These are phyloP conservation scores for Luvunga scandens DNA, from an alignment of 345 rosid genomes.

Conservation along the genomic window DNA sequence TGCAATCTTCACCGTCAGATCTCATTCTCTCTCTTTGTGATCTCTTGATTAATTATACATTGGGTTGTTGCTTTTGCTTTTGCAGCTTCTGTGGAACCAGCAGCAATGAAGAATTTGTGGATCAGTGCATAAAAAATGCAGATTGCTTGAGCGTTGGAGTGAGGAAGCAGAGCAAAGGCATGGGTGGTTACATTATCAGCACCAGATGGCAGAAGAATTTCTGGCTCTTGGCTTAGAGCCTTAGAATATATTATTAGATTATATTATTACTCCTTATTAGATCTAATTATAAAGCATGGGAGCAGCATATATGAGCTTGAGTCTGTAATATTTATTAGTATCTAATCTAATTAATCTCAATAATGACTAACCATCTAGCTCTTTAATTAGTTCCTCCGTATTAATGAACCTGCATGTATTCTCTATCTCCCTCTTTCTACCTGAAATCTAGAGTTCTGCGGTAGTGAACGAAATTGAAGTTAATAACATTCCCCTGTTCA, in stretches of 20 bases:
- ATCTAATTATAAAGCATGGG: not conserved
- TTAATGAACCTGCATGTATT: not conserved
- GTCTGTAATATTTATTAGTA: not conserved
- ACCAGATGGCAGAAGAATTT: constrained; percentile 92
- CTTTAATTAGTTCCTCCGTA: not conserved
- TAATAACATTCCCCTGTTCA: not conserved
- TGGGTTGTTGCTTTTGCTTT: not conserved
- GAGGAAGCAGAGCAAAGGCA: constrained; percentile 80
- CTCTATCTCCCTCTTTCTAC: not conserved
- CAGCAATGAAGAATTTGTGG: constrained; percentile 71
- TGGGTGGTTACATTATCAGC: constrained; percentile 83
- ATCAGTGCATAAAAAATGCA: constrained; percentile 67
- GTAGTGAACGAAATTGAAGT: not conserved
- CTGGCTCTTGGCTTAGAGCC: constrained; percentile 83
- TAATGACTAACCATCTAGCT: constrained; percentile 6
- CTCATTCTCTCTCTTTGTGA: not conserved
- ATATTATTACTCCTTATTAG: not conserved
- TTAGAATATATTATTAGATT: not conserved
- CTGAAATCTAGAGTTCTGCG: not conserved
- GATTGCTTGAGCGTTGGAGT: constrained; percentile 92
- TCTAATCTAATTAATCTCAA: constrained; percentile 9
- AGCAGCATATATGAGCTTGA: not conserved
- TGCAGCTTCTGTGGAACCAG: constrained; percentile 75
- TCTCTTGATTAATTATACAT: not conserved
- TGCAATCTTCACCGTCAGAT: constrained; percentile 17